Evolutionary conservation across 2,329 filamentous ascomycete genomes (phyloP).

Genomic region (Pochonia chlamydosporia): DNA sequence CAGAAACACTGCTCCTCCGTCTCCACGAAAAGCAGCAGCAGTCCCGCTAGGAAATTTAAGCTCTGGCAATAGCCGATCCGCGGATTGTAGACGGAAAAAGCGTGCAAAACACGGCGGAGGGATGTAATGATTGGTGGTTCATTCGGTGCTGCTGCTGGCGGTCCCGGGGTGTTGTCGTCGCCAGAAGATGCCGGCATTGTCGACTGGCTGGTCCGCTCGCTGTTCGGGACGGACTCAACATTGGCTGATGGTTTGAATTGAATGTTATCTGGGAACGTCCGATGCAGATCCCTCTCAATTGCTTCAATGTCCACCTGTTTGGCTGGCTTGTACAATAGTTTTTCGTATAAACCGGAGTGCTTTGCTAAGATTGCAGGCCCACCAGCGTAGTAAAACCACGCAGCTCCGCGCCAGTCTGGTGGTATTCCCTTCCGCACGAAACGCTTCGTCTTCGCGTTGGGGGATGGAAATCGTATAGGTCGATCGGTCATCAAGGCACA

Average conservation of each 20-base stretch:
- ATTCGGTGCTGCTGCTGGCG: slow-evolving; percentile 28
- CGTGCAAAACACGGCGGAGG: slow-evolving; percentile 77
- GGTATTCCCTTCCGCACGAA: slow-evolving; percentile 92
- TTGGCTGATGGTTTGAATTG: slow-evolving; percentile 67
- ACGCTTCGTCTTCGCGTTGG: slow-evolving; percentile 76
- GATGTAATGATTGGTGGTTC: slow-evolving; percentile 78
- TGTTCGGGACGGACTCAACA: slow-evolving; percentile 25
- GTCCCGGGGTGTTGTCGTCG: slow-evolving; percentile 29
- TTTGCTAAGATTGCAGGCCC: slow-evolving; percentile 74
- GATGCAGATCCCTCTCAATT: slow-evolving; percentile 88
- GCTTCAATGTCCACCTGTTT: slow-evolving; percentile 75
- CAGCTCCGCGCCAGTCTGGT: slow-evolving; percentile 87
- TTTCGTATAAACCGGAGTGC: slow-evolving; percentile 70
- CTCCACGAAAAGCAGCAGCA: slow-evolving; percentile 80
- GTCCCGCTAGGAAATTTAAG: slow-evolving; percentile 87
- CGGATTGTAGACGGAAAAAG: slow-evolving; percentile 87
- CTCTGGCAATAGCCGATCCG: slow-evolving; percentile 93
- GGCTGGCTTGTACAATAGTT: slow-evolving; percentile 58
- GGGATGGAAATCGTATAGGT: slow-evolving; percentile 73
- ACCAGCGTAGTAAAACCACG: slow-evolving; percentile 95
- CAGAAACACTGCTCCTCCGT: slow-evolving; percentile 90
- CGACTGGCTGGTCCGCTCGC: slow-evolving; percentile 28
- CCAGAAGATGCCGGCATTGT: slow-evolving; percentile 26
- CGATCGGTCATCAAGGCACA: slow-evolving; percentile 65
- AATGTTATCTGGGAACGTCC: slow-evolving; percentile 92